Base-by-base conservation (phyloP, 2,329 filamentous ascomycete species). In the Alternaria sp. region DNA sequence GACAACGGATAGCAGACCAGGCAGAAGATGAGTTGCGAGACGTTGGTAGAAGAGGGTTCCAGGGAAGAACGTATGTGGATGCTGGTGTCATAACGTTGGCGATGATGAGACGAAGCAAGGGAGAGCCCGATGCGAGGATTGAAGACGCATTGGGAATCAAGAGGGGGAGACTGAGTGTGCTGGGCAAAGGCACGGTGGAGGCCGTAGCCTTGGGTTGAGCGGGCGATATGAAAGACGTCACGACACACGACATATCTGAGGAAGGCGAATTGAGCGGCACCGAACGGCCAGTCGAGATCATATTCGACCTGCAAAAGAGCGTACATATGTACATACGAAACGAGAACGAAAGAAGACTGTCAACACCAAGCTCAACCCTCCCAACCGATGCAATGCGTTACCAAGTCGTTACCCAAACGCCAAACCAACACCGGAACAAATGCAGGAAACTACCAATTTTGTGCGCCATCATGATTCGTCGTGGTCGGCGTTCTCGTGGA, bases 21-120 rank as follows among this genome's bases (percentile, higher is more conserved):
- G 88, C 86, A 2, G 87, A 89, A 30, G 72, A 76, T 20, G 88
- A 90, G 73, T 74, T 87, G 43, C 81, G 83, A 18, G 77, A 81
- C 57, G 73, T 81, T 4, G 83, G 82, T 1, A 75, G 79, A 30
- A 75, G 74, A 61, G 81, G 80, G 0, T 80, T 82, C 58, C 65
- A 73, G 44, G 83, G 83, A 3, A 73, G 82, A 68, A 77, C 78
- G 64, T 84, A 84, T 62, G 60, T 84, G 55, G 84, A 85, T 71
- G 82, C 81, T 5, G 77, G 75, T 20, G 75, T 79, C 20, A 74
- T 85, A 41, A 70, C 80, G 43, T 65, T 79, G 60, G 77, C 76
- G n/a, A 63, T 79, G 63, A 78, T 77, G 75, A 69, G 75, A 56
- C 66, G 57, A 41, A 60, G 63, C 56, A 68, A 63, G 37, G 77